phyloP scores from a whole-genome alignment of 176 grass and related monocot genomes.

The Pontederia crassipes region DNA sequence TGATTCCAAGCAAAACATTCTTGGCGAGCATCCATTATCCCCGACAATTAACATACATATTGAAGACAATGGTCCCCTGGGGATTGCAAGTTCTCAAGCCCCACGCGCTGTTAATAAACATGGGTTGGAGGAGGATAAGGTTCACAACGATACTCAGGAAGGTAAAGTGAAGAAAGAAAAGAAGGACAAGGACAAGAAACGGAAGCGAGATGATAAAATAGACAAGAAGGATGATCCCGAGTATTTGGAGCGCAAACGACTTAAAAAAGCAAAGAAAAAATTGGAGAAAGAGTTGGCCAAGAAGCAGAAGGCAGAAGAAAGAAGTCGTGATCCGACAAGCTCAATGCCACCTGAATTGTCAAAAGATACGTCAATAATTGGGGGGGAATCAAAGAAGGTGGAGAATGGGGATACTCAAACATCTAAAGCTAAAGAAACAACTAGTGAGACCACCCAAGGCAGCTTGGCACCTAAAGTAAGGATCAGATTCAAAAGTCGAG shows the following conservation, averaged over 20 bases:
- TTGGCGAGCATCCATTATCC: conserved; percentile 31
- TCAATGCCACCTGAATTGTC: conserved; percentile 27
- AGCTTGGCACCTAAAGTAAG: conserved; percentile 45
- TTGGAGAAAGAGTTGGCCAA: conserved; percentile 72
- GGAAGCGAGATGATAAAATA: conserved; percentile 43
- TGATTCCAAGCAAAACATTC: conserved; percentile 45
- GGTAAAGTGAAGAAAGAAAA: conserved; percentile 59
- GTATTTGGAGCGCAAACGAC: conserved; percentile 68
- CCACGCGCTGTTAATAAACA: conserved; percentile 21
- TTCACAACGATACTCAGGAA: conserved; percentile 22
- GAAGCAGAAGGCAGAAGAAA: conserved; percentile 42
- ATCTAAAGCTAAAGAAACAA: conserved; percentile 35
- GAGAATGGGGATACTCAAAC: conserved; percentile 32
- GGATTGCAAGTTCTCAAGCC: conserved; percentile 24
- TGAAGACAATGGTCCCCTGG: conserved; percentile 23
- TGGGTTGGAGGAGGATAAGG: conserved; percentile 32
- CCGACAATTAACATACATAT: conserved; percentile 10
- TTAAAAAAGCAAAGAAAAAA: conserved; percentile 82
- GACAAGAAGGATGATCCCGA: conserved; percentile 71
- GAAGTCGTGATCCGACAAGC: conserved; percentile 29
- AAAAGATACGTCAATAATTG: conserved; percentile 12
- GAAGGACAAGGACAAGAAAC: conserved; percentile 63
- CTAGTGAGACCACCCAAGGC: conserved; percentile 30
- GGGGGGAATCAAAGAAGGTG: not conserved
- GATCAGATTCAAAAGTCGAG: conserved; percentile 58